Evolutionary conservation across 768 basidiomycete species (phyloP), one percentile per base, ranked within the genome.

Genomic region (Mycena kentingensis): DNA sequence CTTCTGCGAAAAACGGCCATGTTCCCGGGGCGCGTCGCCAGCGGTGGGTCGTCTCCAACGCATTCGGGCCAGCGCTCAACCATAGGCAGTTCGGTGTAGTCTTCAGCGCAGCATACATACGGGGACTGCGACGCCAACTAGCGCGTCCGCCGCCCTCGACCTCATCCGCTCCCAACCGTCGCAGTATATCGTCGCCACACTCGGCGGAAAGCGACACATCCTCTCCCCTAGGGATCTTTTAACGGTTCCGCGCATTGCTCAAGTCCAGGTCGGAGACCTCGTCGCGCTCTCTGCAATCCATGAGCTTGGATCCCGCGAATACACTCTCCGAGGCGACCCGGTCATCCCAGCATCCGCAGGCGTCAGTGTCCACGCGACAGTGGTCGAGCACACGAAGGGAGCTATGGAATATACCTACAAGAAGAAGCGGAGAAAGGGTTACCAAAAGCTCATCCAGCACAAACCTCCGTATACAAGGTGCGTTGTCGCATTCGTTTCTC

Each of bases 371-470:
- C 77, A 88, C 59, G 87, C 94, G 16, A 97, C 92, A 19, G 93
- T 99, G n/a, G 73, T 98, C 39, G 97, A 99, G 71, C 96, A 99
- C 67, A 98, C 97, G 36, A 98, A 95, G 70, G 90, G 93, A 7
- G 80, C 81, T 47, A 88, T 98, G 90, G 90, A 96, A 72, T 80
- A 77, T 62, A 89, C 90, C 49, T 83, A 95, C 73, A 97, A 98
- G 79, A 96, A 95, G 77, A 99, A 98, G 78, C 77, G 94, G 73
- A 86, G 97, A 85, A 98, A 98, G 77, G 94, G 96, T 10, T 98
- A 98, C 74, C 84, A 90, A 73, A 91, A 92, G 73, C 93, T 91
- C 7, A 91, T 98, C 58, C 81, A 84, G 67, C 88, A 93, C 70
- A 98, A 98, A 71, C 93, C 94, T 67, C 89, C 88, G 2, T 98